A percentile compares a stretch with the other conserved stretches of the same genome.
Evolutionary conservation across 352 stramenopile species (phyloP).

Genomic region (Phytophthora syringae): DNA sequence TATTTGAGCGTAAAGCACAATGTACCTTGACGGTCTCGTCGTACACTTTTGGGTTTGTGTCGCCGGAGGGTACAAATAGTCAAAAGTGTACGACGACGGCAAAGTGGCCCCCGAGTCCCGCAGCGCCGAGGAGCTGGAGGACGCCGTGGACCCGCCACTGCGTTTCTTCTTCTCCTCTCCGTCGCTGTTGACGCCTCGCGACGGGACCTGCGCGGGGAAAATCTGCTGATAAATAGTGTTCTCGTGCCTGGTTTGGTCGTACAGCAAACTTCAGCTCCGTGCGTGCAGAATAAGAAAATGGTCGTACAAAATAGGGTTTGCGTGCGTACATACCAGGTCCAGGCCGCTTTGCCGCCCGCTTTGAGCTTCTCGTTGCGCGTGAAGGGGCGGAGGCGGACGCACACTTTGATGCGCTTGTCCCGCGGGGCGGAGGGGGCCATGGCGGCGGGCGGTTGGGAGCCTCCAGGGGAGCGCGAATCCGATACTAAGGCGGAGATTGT

Average conservation of each 20-base stretch:
- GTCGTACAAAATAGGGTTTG: background rate
- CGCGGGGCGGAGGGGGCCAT: conserved; percentile 34
- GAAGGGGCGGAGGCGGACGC: conserved; percentile 78
- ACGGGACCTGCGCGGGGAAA: conserved; percentile 67
- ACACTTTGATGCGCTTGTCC: conserved; percentile 83
- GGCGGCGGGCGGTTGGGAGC: conserved; percentile 2
- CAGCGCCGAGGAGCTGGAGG: conserved; percentile 40
- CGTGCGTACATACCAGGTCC: conserved; percentile 63
- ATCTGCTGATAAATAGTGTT: conserved; percentile 92
- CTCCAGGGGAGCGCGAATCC: conserved; percentile 31
- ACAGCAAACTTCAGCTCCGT: background rate
- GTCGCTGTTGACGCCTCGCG: conserved; percentile 30
- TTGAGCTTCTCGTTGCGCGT: conserved; percentile 76
- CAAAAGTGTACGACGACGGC: conserved; percentile 85
- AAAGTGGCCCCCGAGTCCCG: conserved; percentile 41
- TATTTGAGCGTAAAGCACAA: too few species aligned
- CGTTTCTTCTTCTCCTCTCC: conserved; percentile 36
- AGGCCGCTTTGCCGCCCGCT: conserved; percentile 77
- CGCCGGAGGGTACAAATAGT: conserved; percentile 85
- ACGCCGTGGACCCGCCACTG: conserved; percentile 39
- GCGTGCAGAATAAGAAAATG: background rate
- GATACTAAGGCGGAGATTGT: conserved; percentile 32
- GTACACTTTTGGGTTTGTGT: conserved; percentile 82
- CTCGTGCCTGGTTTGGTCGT: conserved; percentile 57
- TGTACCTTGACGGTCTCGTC: conserved; percentile 76